phyloP scores from a whole-genome alignment of 305 asterid genomes.

The Fraxinus latifolia region DNA sequence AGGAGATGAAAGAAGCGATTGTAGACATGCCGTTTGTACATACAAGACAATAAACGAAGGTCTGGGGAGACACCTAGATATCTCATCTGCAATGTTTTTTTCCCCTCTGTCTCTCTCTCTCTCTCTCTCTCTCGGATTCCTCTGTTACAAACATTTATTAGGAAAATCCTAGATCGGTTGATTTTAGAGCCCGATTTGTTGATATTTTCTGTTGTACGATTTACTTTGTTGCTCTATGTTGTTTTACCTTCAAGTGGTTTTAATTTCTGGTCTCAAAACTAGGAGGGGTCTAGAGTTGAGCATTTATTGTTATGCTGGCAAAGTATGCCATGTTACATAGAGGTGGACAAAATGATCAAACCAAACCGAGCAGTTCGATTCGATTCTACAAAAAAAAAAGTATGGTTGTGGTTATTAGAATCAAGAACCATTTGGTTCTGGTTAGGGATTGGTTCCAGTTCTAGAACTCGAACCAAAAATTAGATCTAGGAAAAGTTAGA shows the following conservation, averaged over 20 bases:
- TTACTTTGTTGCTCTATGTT: background rate
- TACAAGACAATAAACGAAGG: background rate
- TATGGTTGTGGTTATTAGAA: too few species aligned
- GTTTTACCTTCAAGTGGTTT: background rate
- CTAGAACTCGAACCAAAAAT: too few species aligned
- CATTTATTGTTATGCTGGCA: too few species aligned
- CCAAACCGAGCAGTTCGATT: too few species aligned
- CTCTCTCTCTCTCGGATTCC: background rate
- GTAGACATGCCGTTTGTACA: background rate
- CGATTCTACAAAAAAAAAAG: too few species aligned
- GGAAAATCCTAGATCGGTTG: background rate
- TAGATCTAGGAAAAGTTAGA: too few species aligned
- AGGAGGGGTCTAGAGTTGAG: too few species aligned
- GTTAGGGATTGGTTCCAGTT: too few species aligned
- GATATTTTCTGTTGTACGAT: background rate
- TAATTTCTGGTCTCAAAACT: too few species aligned
- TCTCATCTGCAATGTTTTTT: background rate
- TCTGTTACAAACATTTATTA: background rate
- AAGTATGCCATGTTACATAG: too few species aligned
- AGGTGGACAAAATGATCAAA: too few species aligned
- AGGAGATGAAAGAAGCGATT: background rate
- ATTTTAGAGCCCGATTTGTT: background rate
- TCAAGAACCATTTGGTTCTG: too few species aligned
- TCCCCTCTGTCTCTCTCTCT: background rate
- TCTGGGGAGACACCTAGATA: background rate